Percentiles rank a stretch among this genome's conserved stretches.
Evolutionary conservation across 78 protist species (phyloP).

Genomic region (Emiliania huxleyi): DNA sequence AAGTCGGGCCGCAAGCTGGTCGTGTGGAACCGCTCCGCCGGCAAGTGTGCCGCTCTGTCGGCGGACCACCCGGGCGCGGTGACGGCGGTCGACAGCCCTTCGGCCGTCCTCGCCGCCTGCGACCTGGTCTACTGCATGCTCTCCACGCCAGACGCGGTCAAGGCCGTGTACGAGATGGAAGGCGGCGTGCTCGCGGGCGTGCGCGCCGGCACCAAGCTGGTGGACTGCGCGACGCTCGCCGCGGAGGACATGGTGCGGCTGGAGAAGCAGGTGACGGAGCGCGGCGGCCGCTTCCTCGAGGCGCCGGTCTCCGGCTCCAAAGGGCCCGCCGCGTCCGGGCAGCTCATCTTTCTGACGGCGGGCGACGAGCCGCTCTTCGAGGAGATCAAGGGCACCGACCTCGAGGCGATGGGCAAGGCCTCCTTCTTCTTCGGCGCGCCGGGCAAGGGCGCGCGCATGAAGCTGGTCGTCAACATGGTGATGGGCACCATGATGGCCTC

Average conservation of each 20-base stretch:
- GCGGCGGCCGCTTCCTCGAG: slow-evolving; percentile 19
- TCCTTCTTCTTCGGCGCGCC: not conserved
- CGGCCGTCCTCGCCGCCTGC: not conserved
- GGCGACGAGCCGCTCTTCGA: slow-evolving; percentile 1
- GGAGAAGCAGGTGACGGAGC: not conserved
- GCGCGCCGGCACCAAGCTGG: not conserved
- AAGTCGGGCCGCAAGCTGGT: not conserved
- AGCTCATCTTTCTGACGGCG: slow-evolving; percentile 6
- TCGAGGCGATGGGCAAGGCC: slow-evolving; percentile 24
- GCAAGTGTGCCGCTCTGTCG: not conserved
- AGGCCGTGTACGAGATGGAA: not conserved
- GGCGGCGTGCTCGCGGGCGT: not conserved
- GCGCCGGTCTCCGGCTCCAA: slow-evolving; percentile 50
- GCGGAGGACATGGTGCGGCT: not conserved
- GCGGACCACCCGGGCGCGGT: not conserved
- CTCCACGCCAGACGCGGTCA: not conserved
- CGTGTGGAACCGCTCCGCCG: slow-evolving; percentile 2
- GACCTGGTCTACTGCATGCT: not conserved
- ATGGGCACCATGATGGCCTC: slow-evolving; percentile 14
- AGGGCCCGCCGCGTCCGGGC: slow-evolving; percentile 16
- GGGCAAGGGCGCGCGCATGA: slow-evolving; percentile 1
- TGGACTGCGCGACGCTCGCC: slow-evolving; percentile 45
- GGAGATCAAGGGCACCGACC: not conserved
- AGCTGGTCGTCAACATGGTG: slow-evolving; percentile 30
- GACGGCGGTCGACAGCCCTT: not conserved